phyloP scores from a whole-genome alignment of 345 rosid species.

The Hevea brasiliensis region DNA sequence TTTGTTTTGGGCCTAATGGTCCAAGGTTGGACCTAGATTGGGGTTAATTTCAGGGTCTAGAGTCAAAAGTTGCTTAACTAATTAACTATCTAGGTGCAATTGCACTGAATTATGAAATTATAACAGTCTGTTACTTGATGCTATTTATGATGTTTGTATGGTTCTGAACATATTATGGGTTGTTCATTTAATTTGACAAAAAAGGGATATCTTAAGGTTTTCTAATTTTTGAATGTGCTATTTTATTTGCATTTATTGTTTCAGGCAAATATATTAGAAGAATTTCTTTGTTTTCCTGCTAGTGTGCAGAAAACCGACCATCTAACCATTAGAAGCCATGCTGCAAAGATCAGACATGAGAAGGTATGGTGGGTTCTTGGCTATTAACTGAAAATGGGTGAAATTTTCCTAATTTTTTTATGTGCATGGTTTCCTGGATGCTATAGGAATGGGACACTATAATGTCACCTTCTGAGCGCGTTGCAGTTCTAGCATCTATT shows the following conservation, averaged over 20 bases:
- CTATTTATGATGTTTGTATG: not conserved
- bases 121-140: not conserved
- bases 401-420: not conserved
- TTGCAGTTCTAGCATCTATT: slow-evolving; percentile 68
- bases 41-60: no score
- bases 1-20: not conserved
- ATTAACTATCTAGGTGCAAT: not conserved
- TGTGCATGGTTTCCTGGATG: slow-evolving; percentile 24
- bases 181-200: not conserved
- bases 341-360: slow-evolving; percentile 69
- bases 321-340: slow-evolving; percentile 51
- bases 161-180: not conserved
- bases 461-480: slow-evolving; percentile 74
- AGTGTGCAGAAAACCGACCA: slow-evolving; percentile 47
- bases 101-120: not conserved
- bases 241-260: slow-evolving; percentile 19
- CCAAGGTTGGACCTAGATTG: not conserved
- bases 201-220: not conserved
- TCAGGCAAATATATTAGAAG: slow-evolving; percentile 83
- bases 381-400: not conserved
- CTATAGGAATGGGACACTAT: slow-evolving; percentile 71
- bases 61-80: not conserved
- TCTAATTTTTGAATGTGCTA: slow-evolving; percentile 9
- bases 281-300: slow-evolving; percentile 57
- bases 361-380: slow-evolving; percentile 46